Evolutionary conservation across 1,284 basidiomycete species (phyloP).

Genomic region (Meira nashicola): DNA sequence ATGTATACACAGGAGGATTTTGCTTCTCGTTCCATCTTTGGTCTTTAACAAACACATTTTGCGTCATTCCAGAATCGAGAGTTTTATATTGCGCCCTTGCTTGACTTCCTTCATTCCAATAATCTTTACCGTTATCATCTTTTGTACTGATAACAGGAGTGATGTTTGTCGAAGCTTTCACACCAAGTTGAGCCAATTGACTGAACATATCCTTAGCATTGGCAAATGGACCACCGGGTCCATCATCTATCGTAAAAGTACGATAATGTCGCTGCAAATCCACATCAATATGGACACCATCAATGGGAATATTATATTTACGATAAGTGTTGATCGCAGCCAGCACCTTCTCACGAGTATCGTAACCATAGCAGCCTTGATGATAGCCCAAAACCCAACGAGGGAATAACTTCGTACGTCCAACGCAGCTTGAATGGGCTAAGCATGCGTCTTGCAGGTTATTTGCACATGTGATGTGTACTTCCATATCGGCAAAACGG

Average conservation of each 20-base stretch:
- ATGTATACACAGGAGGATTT: slow-evolving; percentile 3
- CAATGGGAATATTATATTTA: slow-evolving; percentile 8
- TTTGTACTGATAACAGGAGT: slow-evolving; percentile 5
- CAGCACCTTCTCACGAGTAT: slow-evolving; percentile 9
- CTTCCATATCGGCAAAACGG: slow-evolving; percentile 9
- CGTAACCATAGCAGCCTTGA: slow-evolving; percentile 11
- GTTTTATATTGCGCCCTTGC: slow-evolving; percentile 7
- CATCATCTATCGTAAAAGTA: slow-evolving; percentile 11
- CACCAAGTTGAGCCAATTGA: background rate
- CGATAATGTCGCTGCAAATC: slow-evolving; percentile 4
- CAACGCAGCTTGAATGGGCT: slow-evolving; percentile 3
- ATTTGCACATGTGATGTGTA: slow-evolving; percentile 10
- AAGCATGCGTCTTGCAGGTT: background rate
- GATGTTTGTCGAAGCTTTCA: slow-evolving; percentile 7
- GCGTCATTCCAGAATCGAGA: background rate
- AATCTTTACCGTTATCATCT: background rate
- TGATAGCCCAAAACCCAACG: slow-evolving; percentile 8
- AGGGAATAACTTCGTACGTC: slow-evolving; percentile 3
- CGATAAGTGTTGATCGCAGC: background rate
- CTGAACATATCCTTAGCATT: slow-evolving; percentile 8
- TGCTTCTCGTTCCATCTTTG: background rate
- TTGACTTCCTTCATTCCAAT: slow-evolving; percentile 1
- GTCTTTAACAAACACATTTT: slow-evolving; percentile 5
- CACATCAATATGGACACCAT: slow-evolving; percentile 10
- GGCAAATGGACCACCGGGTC: background rate